Conservation (phyloP, 2,329 filamentous ascomycete genomes). For the Sphaerulina vaccinii region DNA sequence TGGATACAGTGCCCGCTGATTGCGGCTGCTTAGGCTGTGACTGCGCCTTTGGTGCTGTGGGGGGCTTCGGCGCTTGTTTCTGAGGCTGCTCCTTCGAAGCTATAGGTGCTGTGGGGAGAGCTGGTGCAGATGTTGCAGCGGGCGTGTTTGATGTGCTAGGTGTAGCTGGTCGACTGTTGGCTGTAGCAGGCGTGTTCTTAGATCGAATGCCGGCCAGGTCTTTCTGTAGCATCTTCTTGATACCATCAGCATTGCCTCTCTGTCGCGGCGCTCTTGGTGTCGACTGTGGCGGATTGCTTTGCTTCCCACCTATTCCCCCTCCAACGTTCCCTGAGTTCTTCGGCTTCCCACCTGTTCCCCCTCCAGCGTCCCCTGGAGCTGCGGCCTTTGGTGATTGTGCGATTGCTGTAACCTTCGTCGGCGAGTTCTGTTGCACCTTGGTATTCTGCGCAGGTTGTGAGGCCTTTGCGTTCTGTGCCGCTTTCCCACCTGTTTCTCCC, state of each 20-base stretch:
- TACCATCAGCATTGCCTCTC: constrained; percentile 27
- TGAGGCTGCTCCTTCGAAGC: constrained; percentile 39
- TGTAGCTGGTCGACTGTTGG: constrained; percentile 19
- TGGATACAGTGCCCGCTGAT: constrained; percentile 35
- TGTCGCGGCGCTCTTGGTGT: constrained; percentile 29
- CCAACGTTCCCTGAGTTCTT: too few species aligned
- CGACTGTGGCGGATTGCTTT: too few species aligned
- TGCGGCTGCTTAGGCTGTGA: constrained; percentile 36
- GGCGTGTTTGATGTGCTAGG: constrained; percentile 16
- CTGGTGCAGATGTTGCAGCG: constrained; percentile 12
- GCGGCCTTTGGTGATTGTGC: too few species aligned
- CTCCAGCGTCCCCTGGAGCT: not conserved
- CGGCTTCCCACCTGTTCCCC: constrained; percentile 28
- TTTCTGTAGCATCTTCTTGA: constrained; percentile 58
- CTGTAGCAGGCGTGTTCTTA: constrained; percentile 30
- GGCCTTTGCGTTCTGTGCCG: constrained; percentile 10
- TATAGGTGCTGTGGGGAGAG: constrained; percentile 24
- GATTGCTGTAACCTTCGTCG: too few species aligned
- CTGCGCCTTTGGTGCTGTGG: constrained; percentile 25
- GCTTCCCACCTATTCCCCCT: constrained; percentile 26
- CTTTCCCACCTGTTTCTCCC: not conserved
- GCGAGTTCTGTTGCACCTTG: too few species aligned
- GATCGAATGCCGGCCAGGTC: constrained; percentile 56
- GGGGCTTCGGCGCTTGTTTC: constrained; percentile 23
- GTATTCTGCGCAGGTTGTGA: not conserved